phyloP scores from a whole-genome alignment of 2,329 filamentous ascomycete genomes.

The Cytospora piceae region DNA sequence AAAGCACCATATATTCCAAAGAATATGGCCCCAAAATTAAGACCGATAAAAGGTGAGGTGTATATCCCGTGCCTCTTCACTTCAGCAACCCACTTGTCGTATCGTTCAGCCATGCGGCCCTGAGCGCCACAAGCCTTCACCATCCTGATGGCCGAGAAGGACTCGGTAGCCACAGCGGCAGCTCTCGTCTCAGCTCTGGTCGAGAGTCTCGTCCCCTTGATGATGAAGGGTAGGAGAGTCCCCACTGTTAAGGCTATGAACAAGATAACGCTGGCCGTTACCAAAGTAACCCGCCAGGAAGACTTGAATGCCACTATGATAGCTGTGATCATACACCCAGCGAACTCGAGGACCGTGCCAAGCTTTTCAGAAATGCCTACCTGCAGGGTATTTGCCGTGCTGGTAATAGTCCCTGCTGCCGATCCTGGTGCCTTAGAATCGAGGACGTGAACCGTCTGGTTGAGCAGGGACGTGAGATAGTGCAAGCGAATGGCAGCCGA shows the following conservation, averaged over 20 bases:
- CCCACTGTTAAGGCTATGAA: constrained; percentile 57
- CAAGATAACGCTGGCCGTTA: constrained; percentile 59
- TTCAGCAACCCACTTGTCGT: constrained; percentile 58
- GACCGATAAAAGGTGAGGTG: constrained; percentile 54
- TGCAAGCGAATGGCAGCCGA: constrained; percentile 65
- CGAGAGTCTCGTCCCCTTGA: constrained; percentile 53
- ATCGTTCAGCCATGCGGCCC: constrained; percentile 55
- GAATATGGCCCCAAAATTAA: constrained; percentile 60
- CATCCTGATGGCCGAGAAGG: constrained; percentile 63
- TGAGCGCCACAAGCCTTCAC: constrained; percentile 67
- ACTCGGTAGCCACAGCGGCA: constrained; percentile 63
- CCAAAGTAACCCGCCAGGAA: constrained; percentile 63
- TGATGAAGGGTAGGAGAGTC: constrained; percentile 57
- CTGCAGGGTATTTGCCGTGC: constrained; percentile 66
- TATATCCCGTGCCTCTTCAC: constrained; percentile 53
- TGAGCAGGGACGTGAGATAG: constrained; percentile 67
- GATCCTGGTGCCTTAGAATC: constrained; percentile 67
- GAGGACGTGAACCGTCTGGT: constrained; percentile 68
- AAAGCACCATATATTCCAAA: constrained; percentile 53
- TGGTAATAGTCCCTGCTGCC: constrained; percentile 66
- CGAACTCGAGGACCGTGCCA: constrained; percentile 60
- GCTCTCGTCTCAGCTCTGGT: constrained; percentile 59
- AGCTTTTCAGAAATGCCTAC: constrained; percentile 68
- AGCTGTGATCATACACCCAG: constrained; percentile 54
- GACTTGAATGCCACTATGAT: constrained; percentile 60